Evolutionary conservation across 352 stramenopile genomes (phyloP), one percentile per base, ranked within the genome.

Genomic region (Globisporangium nagaii): DNA sequence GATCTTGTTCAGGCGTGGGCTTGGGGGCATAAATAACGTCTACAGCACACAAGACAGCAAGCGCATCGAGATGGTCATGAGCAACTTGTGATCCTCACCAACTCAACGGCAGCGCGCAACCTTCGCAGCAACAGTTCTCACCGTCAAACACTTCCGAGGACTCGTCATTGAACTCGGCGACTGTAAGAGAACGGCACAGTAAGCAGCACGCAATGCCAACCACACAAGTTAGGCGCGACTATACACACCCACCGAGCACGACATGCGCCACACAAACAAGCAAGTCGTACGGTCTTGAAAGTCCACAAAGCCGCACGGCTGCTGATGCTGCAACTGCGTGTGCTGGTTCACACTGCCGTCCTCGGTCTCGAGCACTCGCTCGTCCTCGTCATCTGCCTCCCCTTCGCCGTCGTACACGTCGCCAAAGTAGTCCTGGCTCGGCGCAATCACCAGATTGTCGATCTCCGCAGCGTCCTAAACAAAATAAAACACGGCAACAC

Each of bases 351-450:
- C 47, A 22, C 15, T 48, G 12, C 28, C 32, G 10, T 51, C 37
- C 2, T 51, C 39, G 28, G 37, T 25, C 10, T 49, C 24, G 11
- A 13, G 8, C 31, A 22, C 19, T 45, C 20, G 11, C 24, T 6
- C 15, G 2, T 35, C 35, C 2, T 47, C 28, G 27, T 50, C n/a
- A 2, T 47, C 36, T 8, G 28, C 31, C 7, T 55, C 43, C 12
- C 25, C 44, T 8, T 39, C 54, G 13, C 25, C 41, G 4, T 46
- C 57, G 28, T 47, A 57, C 7, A 36, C 41, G 6, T 50, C 41
- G 15, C 52, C 56, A 19, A 57, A 63, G 13, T 62, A 62, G 50
- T 63, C 57, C 57, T 63, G 57, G 39, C 57, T 63, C 24, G 57
- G 49, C 3, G 36, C 40, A 8, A 63, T 46, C 11, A 40, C 49